Evolutionary conservation across 1,139 yeast species (phyloP).

Genomic region (Hansenula anomala): DNA sequence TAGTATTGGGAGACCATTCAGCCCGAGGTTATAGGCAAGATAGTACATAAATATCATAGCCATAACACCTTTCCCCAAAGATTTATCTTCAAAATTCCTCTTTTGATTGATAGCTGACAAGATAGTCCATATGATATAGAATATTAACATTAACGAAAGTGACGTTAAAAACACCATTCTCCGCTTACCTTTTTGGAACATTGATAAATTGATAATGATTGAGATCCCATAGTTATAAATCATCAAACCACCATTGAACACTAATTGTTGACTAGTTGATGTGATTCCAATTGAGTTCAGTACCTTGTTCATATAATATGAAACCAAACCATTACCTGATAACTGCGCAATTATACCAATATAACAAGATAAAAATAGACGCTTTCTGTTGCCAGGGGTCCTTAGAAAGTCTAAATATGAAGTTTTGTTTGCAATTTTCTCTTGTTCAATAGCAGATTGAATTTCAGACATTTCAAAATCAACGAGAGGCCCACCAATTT

Average conservation of each 20-base stretch:
- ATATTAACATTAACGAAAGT: conserved; percentile 27
- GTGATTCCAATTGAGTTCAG: conserved; percentile 48
- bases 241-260: conserved; percentile 35
- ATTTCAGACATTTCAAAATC: conserved; percentile 44
- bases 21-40: conserved; percentile 28
- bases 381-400: conserved; percentile 37
- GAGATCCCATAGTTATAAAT: conserved; percentile 24
- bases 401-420: conserved; percentile 23
- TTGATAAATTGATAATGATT: conserved; percentile 24
- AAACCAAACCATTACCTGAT: too few species aligned
- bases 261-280: conserved; percentile 35
- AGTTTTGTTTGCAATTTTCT: conserved; percentile 22
- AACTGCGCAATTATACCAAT: conserved; percentile 32
- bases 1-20: conserved; percentile 27
- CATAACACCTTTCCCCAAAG: conserved; percentile 29
- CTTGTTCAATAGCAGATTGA: conserved; percentile 31
- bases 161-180: conserved; percentile 24
- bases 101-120: conserved; percentile 29
- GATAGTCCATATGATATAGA: conserved; percentile 31
- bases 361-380: conserved; percentile 34
- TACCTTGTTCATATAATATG: conserved; percentile 45
- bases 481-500: conserved; percentile 31
- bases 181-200: conserved; percentile 25
- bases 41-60: conserved; percentile 34
- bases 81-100: conserved; percentile 22